Evolutionary conservation across 2,329 filamentous ascomycete species (phyloP).

Genomic region (Chaetothyriales sp.): DNA sequence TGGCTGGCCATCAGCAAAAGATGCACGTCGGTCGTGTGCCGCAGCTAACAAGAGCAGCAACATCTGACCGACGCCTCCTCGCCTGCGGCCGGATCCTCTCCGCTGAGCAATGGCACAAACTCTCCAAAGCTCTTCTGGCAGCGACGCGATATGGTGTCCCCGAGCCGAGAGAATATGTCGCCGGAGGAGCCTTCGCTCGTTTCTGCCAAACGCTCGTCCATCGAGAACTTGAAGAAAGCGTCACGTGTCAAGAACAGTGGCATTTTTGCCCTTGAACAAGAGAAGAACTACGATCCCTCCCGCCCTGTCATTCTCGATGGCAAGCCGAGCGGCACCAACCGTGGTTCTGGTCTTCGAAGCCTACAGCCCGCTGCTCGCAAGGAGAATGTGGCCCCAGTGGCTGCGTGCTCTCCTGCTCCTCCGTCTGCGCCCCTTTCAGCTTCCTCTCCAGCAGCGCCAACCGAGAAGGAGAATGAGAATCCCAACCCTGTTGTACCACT

Average conservation of each 20-base stretch:
- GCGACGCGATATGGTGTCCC: slow-evolving; percentile 52
- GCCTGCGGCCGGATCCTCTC: slow-evolving; percentile 75
- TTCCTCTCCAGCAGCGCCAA: slow-evolving; percentile 28
- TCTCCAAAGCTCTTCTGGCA: slow-evolving; percentile 91
- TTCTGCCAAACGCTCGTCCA: slow-evolving; percentile 68
- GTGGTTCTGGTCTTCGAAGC: slow-evolving; percentile 5
- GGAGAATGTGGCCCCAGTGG: slow-evolving; percentile 27
- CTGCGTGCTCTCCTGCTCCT: neutral
- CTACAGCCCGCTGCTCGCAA: slow-evolving; percentile 34
- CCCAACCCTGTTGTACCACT: slow-evolving; percentile 21
- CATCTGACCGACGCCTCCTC: slow-evolving; percentile 44
- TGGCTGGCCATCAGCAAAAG: too few species aligned
- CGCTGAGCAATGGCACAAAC: slow-evolving; percentile 36
- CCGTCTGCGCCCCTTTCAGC: slow-evolving; percentile 20
- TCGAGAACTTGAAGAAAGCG: slow-evolving; percentile 87
- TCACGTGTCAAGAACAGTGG: slow-evolving; percentile 96
- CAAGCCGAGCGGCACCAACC: slow-evolving; percentile 28
- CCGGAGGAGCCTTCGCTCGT: slow-evolving; percentile 47
- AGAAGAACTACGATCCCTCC: slow-evolving; percentile 79
- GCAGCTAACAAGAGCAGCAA: neutral
- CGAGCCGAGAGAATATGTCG: slow-evolving; percentile 55
- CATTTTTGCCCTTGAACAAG: slow-evolving; percentile 85
- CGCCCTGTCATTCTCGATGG: slow-evolving; percentile 60
- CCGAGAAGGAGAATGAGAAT: slow-evolving; percentile 3
- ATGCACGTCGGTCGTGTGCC: slow-evolving; percentile 1